These are phyloP conservation scores for Phytophthora foliorum DNA, from an alignment of 352 stramenopile genomes.

Conservation along the genomic window DNA sequence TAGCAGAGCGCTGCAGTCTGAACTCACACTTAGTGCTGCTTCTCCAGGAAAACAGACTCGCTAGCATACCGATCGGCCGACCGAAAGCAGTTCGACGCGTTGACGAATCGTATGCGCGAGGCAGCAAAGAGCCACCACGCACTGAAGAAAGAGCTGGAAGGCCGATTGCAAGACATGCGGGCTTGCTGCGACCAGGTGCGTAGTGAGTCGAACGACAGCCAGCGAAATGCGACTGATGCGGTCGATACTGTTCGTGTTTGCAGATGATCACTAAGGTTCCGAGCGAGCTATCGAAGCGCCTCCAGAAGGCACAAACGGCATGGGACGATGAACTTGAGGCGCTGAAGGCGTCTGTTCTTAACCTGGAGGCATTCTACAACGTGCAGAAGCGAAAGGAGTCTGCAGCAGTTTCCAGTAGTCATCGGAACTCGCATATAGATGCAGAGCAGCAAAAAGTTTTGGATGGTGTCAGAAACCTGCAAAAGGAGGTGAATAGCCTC, in stretches of 20 bases:
- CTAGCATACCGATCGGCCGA: constrained; percentile 52
- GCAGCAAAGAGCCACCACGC: constrained; percentile 49
- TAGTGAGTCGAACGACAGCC: background rate
- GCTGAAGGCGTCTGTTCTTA: constrained; percentile 45
- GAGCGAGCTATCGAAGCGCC: constrained; percentile 61
- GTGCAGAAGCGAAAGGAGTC: constrained; percentile 28
- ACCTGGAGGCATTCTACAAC: constrained; percentile 39
- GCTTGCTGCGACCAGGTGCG: constrained; percentile 48
- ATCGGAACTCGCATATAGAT: constrained; percentile 1
- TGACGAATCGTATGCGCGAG: constrained; percentile 70
- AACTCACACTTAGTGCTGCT: background rate
- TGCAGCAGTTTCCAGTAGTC: background rate
- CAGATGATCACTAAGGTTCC: constrained; percentile 64
- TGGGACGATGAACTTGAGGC: constrained; percentile 52
- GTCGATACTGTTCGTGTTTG: background rate
- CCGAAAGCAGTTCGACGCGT: constrained; percentile 67
- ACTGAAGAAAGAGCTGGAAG: constrained; percentile 58
- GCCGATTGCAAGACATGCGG: constrained; percentile 51
- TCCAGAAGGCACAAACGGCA: constrained; percentile 52
- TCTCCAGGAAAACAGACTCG: constrained; percentile 52
- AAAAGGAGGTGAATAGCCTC: constrained; percentile 30
- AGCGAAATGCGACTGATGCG: background rate
- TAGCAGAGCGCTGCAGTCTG: background rate
- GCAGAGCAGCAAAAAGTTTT: constrained; percentile 30
- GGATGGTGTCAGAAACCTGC: constrained; percentile 30